phyloP scores from a whole-genome alignment of 805 yeast genomes.

The Zygosaccharomyces bailii region DNA sequence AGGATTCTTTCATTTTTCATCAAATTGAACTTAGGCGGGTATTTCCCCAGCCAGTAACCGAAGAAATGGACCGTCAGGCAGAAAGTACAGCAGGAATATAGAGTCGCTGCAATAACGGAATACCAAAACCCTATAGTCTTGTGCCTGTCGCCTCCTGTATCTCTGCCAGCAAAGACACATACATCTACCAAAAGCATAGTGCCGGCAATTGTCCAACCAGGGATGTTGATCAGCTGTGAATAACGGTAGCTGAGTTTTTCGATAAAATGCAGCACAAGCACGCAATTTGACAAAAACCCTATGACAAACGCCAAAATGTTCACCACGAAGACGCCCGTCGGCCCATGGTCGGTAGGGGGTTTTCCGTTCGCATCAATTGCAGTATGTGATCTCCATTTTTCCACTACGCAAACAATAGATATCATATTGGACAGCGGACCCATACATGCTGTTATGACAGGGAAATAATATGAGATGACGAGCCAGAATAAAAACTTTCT shows the following conservation, averaged over 20 bases:
- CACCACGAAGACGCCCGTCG: constrained; percentile 46
- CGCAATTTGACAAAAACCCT: constrained; percentile 65
- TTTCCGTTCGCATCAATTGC: background rate
- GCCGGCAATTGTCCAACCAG: constrained; percentile 63
- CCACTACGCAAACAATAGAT: constrained; percentile 66
- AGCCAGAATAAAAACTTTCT: constrained; percentile 50
- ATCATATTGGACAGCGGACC: constrained; percentile 78
- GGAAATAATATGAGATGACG: constrained; percentile 62
- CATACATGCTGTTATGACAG: constrained; percentile 69
- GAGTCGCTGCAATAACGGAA: constrained; percentile 60
- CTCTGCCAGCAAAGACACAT: constrained; percentile 22
- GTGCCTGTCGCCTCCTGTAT: constrained; percentile 23
- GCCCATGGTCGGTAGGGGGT: constrained; percentile 18
- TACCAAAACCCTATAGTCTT: constrained; percentile 73
- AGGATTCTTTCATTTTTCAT: constrained; percentile 65
- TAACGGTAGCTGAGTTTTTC: constrained; percentile 53
- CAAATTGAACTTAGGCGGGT: constrained; percentile 69
- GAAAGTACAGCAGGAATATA: constrained; percentile 57
- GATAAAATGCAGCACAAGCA: constrained; percentile 68
- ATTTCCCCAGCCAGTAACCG: constrained; percentile 57
- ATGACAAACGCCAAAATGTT: constrained; percentile 61
- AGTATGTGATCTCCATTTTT: constrained; percentile 57
- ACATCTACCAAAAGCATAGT: constrained; percentile 46
- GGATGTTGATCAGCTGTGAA: constrained; percentile 60
- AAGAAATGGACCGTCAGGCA: constrained; percentile 54